Percentiles rank a stretch among this genome's conserved stretches.
phyloP scores from a whole-genome alignment of 169 alveolate genomes.

The Cryptosporidium parvum region DNA sequence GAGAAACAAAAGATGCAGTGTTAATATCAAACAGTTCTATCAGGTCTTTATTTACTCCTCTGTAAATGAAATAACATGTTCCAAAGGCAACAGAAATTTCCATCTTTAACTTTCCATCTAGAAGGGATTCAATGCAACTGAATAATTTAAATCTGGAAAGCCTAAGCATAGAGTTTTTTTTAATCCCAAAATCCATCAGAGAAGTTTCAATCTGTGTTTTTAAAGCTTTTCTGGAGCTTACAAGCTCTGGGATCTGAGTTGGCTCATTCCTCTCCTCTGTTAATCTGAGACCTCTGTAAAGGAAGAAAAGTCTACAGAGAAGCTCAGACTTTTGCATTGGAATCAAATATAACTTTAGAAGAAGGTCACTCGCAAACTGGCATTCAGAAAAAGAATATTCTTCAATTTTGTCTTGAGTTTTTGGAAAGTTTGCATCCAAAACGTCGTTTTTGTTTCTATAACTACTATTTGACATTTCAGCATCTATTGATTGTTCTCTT shows the following conservation, averaged over 20 bases:
- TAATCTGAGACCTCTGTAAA: conserved; percentile 26
- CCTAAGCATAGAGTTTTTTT: neutral
- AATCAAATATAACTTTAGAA: conserved; percentile 28
- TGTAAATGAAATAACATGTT: conserved; percentile 33
- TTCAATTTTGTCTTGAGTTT: neutral
- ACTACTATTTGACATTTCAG: neutral
- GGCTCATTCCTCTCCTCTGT: neutral
- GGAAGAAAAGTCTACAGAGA: conserved; percentile 37
- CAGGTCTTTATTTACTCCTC: neutral
- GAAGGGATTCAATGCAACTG: conserved; percentile 21
- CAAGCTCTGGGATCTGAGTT: neutral
- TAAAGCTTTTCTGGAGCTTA: neutral
- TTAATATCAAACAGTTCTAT: conserved; percentile 28
- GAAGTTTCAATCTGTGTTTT: neutral
- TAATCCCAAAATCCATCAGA: neutral
- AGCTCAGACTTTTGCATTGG: conserved; percentile 8
- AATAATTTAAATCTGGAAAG: conserved; percentile 41
- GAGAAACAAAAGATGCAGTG: neutral
- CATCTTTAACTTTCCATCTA: neutral
- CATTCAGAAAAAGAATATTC: conserved; percentile 25
- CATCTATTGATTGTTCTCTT: neutral
- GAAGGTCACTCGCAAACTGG: conserved; percentile 22
- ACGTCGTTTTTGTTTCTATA: neutral
- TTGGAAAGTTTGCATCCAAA: neutral
- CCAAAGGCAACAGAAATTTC: conserved; percentile 12